Evolutionary conservation across 2,329 filamentous ascomycete genomes (phyloP).

Genomic region (Ophiognomonia clavigignenti-juglandacearum): DNA sequence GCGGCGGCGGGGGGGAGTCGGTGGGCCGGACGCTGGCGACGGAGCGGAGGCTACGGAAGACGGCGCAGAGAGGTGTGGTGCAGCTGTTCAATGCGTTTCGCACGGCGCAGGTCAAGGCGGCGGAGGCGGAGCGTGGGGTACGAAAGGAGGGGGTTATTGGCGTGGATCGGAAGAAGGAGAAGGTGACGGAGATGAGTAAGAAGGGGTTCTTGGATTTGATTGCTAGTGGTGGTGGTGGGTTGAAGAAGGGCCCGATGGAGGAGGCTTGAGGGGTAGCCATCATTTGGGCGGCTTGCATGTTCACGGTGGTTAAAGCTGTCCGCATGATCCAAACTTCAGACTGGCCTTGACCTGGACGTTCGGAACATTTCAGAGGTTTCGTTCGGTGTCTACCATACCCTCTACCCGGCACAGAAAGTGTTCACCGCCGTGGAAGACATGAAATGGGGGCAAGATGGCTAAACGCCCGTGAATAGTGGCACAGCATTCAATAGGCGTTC

Average conservation of each 20-base stretch:
- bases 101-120: conserved; percentile 83
- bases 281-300: too few species aligned
- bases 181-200: conserved; percentile 92
- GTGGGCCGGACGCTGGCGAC: conserved; percentile 57
- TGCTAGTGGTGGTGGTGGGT: conserved; percentile 53
- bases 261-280: too few species aligned
- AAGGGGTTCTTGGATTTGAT: conserved; percentile 95
- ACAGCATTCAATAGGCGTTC: conserved; percentile 3
- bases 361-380: too few species aligned
- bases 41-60: conserved; percentile 78
- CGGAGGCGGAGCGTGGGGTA: conserved; percentile 67
- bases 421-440: too few species aligned
- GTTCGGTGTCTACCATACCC: too few species aligned
- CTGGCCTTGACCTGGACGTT: too few species aligned
- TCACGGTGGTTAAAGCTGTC: too few species aligned
- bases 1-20: conserved; percentile 43
- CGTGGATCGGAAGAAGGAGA: conserved; percentile 75
- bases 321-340: too few species aligned
- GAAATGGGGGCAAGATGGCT: too few species aligned
- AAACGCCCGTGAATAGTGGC: too few species aligned
- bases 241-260: conserved; percentile 55
- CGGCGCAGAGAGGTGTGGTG: conserved; percentile 87
- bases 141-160: conserved; percentile 73
- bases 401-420: too few species aligned
- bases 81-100: conserved; percentile 95